Percentiles rank a stretch among this genome's conserved stretches.
phyloP scores from a whole-genome alignment of 345 rosid species.

The Limnanthes douglasii region DNA sequence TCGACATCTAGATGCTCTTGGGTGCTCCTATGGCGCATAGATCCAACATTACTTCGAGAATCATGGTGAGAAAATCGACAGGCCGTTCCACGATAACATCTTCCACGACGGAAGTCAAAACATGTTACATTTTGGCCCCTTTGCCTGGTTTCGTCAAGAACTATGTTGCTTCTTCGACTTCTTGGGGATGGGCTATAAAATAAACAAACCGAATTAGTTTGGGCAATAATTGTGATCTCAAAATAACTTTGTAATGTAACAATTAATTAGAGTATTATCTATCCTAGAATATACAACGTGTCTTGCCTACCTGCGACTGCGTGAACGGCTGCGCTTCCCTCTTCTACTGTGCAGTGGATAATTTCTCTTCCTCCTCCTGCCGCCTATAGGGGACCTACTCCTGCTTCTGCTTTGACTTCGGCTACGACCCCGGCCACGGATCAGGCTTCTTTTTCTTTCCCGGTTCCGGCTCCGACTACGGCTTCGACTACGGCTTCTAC shows the following conservation, averaged over 20 bases:
- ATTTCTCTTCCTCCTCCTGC: slow-evolving; percentile 26
- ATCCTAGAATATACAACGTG: not conserved
- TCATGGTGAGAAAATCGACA: slow-evolving; percentile 45
- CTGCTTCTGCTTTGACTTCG: too few species aligned
- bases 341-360: slow-evolving; percentile 24
- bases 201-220: slow-evolving; percentile 4
- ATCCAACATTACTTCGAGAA: slow-evolving; percentile 16
- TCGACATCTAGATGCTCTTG: slow-evolving; percentile 13
- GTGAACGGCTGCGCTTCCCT: slow-evolving; percentile 33
- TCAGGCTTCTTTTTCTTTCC: too few species aligned
- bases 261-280: not conserved
- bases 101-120: slow-evolving; percentile 44
- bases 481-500: slow-evolving; percentile 21
- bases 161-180: slow-evolving; percentile 16
- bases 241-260: not conserved
- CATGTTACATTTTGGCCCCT: slow-evolving; percentile 24
- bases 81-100: slow-evolving; percentile 42
- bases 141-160: slow-evolving; percentile 12
- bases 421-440: too few species aligned
- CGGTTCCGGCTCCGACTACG: slow-evolving; percentile 18
- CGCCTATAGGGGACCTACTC: slow-evolving; percentile 28
- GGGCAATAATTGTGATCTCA: not conserved
- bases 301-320: slow-evolving; percentile 28
- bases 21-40: slow-evolving; percentile 21
- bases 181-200: slow-evolving; percentile 34